These are phyloP conservation scores for Camelina sativa DNA, from an alignment of 345 rosid genomes.

Conservation along the genomic window DNA sequence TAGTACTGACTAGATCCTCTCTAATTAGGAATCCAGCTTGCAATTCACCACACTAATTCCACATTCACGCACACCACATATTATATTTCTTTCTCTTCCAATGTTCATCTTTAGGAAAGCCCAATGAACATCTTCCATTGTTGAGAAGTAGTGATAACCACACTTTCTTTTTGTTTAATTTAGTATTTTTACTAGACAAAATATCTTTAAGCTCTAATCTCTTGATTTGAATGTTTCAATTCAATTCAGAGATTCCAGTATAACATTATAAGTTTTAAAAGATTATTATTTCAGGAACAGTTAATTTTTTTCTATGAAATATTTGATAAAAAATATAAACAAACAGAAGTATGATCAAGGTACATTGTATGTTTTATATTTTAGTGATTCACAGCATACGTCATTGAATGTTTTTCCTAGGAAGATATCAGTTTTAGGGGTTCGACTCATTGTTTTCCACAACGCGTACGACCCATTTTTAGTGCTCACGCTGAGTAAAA, in stretches of 20 bases:
- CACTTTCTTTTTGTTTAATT: neutral
- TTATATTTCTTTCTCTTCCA: conserved; percentile 13
- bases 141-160: conserved; percentile 12
- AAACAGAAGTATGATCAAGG: neutral
- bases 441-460: conserved; percentile 33
- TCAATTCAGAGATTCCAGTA: too few species aligned
- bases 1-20: neutral
- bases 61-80: conserved; percentile 29
- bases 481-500: conserved; percentile 5
- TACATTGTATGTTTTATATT: neutral
- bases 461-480: conserved; percentile 32
- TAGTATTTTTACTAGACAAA: neutral
- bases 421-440: neutral
- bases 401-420: neutral
- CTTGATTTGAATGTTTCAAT: too few species aligned
- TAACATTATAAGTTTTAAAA: too few species aligned
- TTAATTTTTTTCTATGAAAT: too few species aligned
- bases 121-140: conserved; percentile 37
- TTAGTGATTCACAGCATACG: conserved; percentile 19
- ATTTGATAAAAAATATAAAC: too few species aligned
- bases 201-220: neutral
- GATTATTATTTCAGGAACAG: too few species aligned
- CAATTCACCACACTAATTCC: conserved; percentile 40
- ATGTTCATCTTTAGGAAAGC: conserved; percentile 19
- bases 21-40: conserved; percentile 39